Percentiles rank a stretch among this genome's conserved stretches.
phyloP scores from a whole-genome alignment of 306 rosid species.

The Abrus precatorius region DNA sequence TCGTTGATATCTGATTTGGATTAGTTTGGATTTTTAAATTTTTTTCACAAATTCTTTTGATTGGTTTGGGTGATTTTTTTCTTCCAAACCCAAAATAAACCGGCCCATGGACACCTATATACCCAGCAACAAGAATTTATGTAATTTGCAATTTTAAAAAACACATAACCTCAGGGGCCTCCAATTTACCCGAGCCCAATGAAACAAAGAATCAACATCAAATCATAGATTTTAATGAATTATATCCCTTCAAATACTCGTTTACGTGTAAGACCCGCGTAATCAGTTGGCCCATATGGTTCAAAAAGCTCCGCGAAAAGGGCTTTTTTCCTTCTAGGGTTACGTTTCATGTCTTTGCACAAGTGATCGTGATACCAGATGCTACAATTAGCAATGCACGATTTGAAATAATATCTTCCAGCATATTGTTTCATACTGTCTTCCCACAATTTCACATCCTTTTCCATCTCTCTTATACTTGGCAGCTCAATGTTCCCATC shows the following conservation, averaged over 20 bases:
- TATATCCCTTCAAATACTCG: neutral
- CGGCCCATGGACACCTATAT: too few species aligned
- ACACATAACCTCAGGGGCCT: too few species aligned
- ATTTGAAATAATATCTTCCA: constrained; percentile 42
- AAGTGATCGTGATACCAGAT: constrained; percentile 62
- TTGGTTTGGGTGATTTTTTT: too few species aligned
- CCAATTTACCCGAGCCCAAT: too few species aligned
- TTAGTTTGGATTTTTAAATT: too few species aligned
- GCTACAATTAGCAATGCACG: constrained; percentile 41
- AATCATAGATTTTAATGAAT: too few species aligned
- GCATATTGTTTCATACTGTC: constrained; percentile 43
- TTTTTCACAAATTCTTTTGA: too few species aligned
- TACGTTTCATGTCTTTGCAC: constrained; percentile 60
- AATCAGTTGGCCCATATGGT: constrained; percentile 61
- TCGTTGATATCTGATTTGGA: too few species aligned
- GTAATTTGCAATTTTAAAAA: too few species aligned
- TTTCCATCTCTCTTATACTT: constrained; percentile 58
- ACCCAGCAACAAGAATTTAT: too few species aligned
- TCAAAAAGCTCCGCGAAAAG: constrained; percentile 46
- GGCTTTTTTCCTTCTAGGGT: constrained; percentile 57
- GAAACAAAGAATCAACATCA: too few species aligned
- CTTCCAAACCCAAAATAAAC: too few species aligned
- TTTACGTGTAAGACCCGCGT: constrained; percentile 46
- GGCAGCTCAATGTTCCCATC: constrained; percentile 61
- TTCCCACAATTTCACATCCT: constrained; percentile 56